Conservation (phyloP, 108 stramenopile genomes). For the Nitzschia sp. region DNA sequence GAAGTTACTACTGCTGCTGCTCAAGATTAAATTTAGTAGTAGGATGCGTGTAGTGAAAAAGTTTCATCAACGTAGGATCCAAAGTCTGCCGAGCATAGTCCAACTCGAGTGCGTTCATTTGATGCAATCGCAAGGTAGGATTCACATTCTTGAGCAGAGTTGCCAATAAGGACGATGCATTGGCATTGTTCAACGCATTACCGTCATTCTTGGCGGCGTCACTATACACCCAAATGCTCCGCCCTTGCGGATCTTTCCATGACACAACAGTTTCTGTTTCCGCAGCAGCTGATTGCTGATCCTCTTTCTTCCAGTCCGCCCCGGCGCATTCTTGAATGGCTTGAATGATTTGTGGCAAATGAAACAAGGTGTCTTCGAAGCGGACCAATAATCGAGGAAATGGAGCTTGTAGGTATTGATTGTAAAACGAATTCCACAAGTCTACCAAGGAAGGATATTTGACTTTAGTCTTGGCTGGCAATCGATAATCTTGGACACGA, state of each 20-base stretch:
- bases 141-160: not conserved
- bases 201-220: too few relatives aligned
- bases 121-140: not conserved
- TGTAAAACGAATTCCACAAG: not conserved
- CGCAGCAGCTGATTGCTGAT: too few relatives aligned
- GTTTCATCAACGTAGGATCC: too few relatives aligned
- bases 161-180: not conserved
- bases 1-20: conserved; percentile 1
- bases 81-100: too few relatives aligned
- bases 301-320: not conserved
- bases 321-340: not conserved
- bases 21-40: not conserved
- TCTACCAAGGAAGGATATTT: not conserved
- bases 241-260: too few relatives aligned
- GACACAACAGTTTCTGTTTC: too few relatives aligned
- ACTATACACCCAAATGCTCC: too few relatives aligned
- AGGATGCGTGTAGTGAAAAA: not conserved
- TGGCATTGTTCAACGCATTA: too few relatives aligned
- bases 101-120: too few relatives aligned
- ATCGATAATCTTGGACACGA: too few relatives aligned
- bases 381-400: not conserved
- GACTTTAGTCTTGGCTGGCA: not conserved
- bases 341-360: not conserved
- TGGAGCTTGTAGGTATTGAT: not conserved
- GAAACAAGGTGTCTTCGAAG: not conserved